phyloP scores from a whole-genome alignment of 2,329 filamentous ascomycete species.

The Penicillium sp. region DNA sequence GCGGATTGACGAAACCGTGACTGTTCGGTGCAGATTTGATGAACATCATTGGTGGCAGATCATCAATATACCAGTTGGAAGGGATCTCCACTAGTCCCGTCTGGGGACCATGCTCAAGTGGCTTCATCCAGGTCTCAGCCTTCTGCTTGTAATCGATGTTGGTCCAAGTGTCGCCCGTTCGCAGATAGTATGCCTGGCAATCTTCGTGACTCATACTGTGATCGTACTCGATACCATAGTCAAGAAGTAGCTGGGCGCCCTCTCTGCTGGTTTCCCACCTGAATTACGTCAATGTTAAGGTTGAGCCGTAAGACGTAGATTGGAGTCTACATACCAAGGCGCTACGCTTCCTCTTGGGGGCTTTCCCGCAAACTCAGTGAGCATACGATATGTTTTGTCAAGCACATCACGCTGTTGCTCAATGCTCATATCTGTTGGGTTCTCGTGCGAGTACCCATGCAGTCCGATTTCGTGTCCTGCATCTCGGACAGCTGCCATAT shows the following conservation, averaged over 20 bases:
- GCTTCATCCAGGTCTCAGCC: constrained; percentile 48
- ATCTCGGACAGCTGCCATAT: constrained; percentile 62
- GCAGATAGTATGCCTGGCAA: constrained; percentile 46
- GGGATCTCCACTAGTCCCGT: constrained; percentile 47
- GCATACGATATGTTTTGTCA: constrained; percentile 73
- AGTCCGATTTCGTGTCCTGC: constrained; percentile 66
- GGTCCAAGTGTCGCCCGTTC: constrained; percentile 46
- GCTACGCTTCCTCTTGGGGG: constrained; percentile 71
- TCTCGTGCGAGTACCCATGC: constrained; percentile 75
- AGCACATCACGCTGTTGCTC: constrained; percentile 76
- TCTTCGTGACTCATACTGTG: constrained; percentile 49
- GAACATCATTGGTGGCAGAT: constrained; percentile 48
- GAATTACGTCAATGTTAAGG: not conserved
- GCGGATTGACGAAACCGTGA: constrained; percentile 59
- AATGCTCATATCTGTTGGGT: constrained; percentile 69
- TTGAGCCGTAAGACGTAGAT: not conserved
- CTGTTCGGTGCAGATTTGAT: constrained; percentile 51
- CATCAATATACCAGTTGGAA: constrained; percentile 47
- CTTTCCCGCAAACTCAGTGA: constrained; percentile 74
- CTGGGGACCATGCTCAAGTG: constrained; percentile 46
- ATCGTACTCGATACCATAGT: constrained; percentile 47
- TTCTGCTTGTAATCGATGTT: constrained; percentile 44
- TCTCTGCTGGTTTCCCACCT: constrained; percentile 69
- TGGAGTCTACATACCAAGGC: constrained; percentile 53
- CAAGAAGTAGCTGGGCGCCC: constrained; percentile 52